Evolutionary conservation across 495 filamentous ascomycete genomes (phyloP), one percentile per base, ranked within the genome.

Genomic region (Xylona heveae): DNA sequence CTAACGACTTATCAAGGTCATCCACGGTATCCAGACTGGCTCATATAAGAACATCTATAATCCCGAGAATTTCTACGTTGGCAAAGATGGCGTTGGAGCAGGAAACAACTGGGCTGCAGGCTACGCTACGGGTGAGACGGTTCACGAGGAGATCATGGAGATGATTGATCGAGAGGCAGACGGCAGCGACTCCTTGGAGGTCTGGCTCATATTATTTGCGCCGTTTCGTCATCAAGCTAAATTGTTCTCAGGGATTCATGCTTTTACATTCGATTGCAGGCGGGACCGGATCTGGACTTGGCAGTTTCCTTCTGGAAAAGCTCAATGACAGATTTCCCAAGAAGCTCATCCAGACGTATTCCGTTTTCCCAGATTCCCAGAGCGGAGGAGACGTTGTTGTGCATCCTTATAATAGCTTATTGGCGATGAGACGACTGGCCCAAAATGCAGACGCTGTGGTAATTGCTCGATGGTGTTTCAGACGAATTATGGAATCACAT

Each of bases 141-240:
- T 97, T 13, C 79, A 93, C 40, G 88, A 97, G 47, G 88, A 95
- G 50, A 79, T 97, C 34, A 78, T 95, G 61, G 88, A 97, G 50
- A 97, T 97, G 84, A 94, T 97, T 42, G 90, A 97, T 51, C 76
- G 88, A 35, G 88, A 97, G 52, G 88, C 88, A 12, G 88, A 97
- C 52, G 88, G 88, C 14, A 94, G 84, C 55, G 88, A 97, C 49
- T 93, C 83, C 22, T 59, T 97, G 15, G 88, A 97, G 61, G 78
- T 81, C 25, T 5, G 10, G 24, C 40, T 47, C 36, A 47, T 34
- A 16, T 15, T 37, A n/a, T n/a, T n/a, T n/a, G n/a, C n/a, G n/a
- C n/a, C n/a, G n/a, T n/a, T n/a, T n/a, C n/a, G n/a, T n/a, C n/a
- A n/a, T n/a, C n/a, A n/a, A n/a, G n/a, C 30, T 19, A 9, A 12